Percentiles rank a stretch among this genome's conserved stretches.
Evolutionary conservation across 495 filamentous ascomycete genomes (phyloP).

Genomic region (Penicillium crystallinum): DNA sequence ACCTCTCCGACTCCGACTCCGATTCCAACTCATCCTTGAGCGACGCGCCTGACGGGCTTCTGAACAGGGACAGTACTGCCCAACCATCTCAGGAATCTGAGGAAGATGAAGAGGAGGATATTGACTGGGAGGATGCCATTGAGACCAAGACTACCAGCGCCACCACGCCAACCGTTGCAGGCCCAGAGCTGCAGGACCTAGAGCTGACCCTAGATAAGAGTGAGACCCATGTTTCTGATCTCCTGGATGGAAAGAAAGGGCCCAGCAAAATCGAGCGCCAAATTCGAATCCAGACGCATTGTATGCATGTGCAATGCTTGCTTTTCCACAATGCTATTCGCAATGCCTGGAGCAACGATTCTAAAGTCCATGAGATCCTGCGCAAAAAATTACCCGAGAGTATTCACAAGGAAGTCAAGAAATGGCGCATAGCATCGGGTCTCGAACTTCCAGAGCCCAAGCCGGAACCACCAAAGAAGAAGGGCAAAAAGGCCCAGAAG

Average conservation of each 20-base stretch:
- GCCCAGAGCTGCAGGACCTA: conserved; percentile 50
- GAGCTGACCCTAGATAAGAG: conserved; percentile 69
- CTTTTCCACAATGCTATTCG: conserved; percentile 85
- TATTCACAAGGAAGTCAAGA: conserved; percentile 66
- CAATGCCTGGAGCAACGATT: conserved; percentile 81
- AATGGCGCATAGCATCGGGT: conserved; percentile 65
- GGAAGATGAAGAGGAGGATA: conserved; percentile 51
- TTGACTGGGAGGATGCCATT: conserved; percentile 87
- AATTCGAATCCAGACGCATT: conserved; percentile 73
- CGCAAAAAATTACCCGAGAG: conserved; percentile 62
- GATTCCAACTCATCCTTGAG: conserved; percentile 61
- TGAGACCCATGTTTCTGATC: conserved; percentile 50
- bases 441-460: conserved; percentile 42
- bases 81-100: conserved; percentile 7
- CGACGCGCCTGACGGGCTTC: conserved; percentile 39
- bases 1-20: conserved; percentile 30
- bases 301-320: conserved; percentile 82
- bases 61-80: conserved; percentile 14
- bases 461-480: conserved; percentile 29
- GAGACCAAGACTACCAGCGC: conserved; percentile 33
- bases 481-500: conserved; percentile 39
- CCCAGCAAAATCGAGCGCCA: conserved; percentile 77
- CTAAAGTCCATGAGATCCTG: conserved; percentile 70
- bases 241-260: conserved; percentile 72
- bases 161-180: conserved; percentile 22